These are phyloP conservation scores for Claviceps africana DNA, from an alignment of 2,329 filamentous ascomycete species.

Conservation along the genomic window DNA sequence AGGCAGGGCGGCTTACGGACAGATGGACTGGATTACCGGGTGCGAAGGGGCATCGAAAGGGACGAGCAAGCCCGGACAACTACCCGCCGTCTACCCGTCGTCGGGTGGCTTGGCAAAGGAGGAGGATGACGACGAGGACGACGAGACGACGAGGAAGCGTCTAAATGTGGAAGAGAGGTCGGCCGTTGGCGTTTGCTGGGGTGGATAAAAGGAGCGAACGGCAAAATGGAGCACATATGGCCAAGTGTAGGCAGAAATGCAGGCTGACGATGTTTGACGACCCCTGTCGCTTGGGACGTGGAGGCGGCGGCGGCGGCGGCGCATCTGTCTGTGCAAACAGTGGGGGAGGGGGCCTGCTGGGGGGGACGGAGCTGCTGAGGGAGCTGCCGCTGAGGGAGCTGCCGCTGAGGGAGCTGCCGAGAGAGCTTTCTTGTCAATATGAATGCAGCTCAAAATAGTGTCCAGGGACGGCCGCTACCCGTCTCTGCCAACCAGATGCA, in stretches of 20 bases:
- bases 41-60: not conserved
- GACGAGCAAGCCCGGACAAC: not conserved
- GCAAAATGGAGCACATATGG: not conserved
- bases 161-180: not conserved
- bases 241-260: not conserved
- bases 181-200: not conserved
- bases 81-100: not conserved
- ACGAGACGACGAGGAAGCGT: not conserved
- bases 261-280: not conserved
- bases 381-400: too few species aligned
- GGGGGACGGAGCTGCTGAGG: too few species aligned
- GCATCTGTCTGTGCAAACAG: too few species aligned
- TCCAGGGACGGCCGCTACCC: too few species aligned
- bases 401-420: too few species aligned
- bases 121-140: not conserved
- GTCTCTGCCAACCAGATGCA: too few species aligned
- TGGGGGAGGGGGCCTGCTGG: too few species aligned
- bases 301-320: too few species aligned
- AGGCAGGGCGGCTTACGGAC: conserved; percentile 3
- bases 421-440: too few species aligned
- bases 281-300: not conserved
- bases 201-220: not conserved
- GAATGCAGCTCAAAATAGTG: too few species aligned
- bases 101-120: not conserved
- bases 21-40: not conserved